Evolutionary conservation across 2,329 filamentous ascomycete genomes (phyloP), one percentile per base, ranked within the genome.

Genomic region (Achaetomium macrosporum): DNA sequence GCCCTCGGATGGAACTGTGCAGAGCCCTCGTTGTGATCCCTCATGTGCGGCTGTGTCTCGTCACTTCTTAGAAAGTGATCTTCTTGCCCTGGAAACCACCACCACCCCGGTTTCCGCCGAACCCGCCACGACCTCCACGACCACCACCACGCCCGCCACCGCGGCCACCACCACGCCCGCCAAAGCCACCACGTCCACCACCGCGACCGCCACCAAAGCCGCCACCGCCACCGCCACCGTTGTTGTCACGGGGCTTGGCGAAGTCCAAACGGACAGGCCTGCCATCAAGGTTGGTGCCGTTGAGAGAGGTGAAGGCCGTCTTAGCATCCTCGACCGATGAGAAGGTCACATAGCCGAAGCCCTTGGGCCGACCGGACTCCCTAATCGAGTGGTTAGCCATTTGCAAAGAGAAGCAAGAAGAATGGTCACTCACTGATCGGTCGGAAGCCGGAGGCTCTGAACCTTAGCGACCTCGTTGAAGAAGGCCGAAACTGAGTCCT

Each of bases 291-390:
- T 88, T 83, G 60, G 73, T 68, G 47, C 80, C 79, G 57, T 83
- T 76, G 55, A 78, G 71, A 51, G 77, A 74, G 63, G 85, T 77
- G 63, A 89, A 82, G 20, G 84, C 91, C 63, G 76, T 73, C 73
- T 86, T 88, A 64, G 91, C 89, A 64, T 96, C 90, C 29, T 95
- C 90, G 57, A 93, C 70, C 16, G 86, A 87, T 63, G 76, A 74
- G 77, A 92, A 96, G 66, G 85, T 85, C 59, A 96, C 85, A 69
- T 96, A 96, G 51, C 89, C 91, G 71, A 95, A 96, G 53, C 91
- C 91, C 84, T 96, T 96, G 68, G 86, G 84, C 63, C 84, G 82
- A 60, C 90, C 90, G 57, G 83, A 83, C 57, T 95, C 90, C 69
- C 84, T 84, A 54, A 30, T 13, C 44, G 25, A 33, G 31, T 35